Evolutionary conservation across 2,329 filamentous ascomycete species (phyloP), one percentile per base, ranked within the genome.

Genomic region (Apiospora arundinis): DNA sequence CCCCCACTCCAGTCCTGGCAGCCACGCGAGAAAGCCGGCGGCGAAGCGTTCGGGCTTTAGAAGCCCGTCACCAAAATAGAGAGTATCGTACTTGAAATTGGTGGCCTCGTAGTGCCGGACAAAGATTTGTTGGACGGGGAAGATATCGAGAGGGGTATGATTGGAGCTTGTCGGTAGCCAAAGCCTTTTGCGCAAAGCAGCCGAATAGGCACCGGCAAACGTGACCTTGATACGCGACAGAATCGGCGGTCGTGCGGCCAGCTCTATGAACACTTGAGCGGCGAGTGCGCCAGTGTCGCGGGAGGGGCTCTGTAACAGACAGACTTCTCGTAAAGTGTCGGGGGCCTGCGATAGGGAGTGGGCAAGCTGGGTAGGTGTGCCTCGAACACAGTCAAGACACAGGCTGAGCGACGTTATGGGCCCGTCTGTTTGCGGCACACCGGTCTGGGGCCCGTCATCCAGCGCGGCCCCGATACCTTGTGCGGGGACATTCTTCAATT

Each of bases 1-100:
- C 32, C 52, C 16, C 25, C 25, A 32, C 37, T 68, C 56, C 46
- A 74, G 52, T 11, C 69, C 70, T 2, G 65, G 65, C 40, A 73
- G 14, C 28, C 56, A 74, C 45, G 70, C 49, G 18, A 73, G 60
- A 49, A 74, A 72, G 12, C 71, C 68, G 32, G 72, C 23, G 25
- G 72, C 68, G 49, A 73, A 73, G 18, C 23, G 69, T 32, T 74
- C 72, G 6, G 73, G 73, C 63, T 70, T 70, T 11, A 73, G 73
- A 5, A 74, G 72, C 21, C 68, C 72, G 45, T 73, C 73, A 2
- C 60, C 67, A 5, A 73, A 67, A 56, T 70, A 65, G 12, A 71
- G 65, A 18, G 46, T 70, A 9, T 70, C 60, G 70, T 72, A 65
- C 2, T 69, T n/a, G 12, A 28, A 37, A 2, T 21, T 42, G 42